Percentiles rank a stretch among this genome's conserved stretches.
Evolutionary conservation across 208 protist genomes (phyloP).

Genomic region (Trichomonas tenax): DNA sequence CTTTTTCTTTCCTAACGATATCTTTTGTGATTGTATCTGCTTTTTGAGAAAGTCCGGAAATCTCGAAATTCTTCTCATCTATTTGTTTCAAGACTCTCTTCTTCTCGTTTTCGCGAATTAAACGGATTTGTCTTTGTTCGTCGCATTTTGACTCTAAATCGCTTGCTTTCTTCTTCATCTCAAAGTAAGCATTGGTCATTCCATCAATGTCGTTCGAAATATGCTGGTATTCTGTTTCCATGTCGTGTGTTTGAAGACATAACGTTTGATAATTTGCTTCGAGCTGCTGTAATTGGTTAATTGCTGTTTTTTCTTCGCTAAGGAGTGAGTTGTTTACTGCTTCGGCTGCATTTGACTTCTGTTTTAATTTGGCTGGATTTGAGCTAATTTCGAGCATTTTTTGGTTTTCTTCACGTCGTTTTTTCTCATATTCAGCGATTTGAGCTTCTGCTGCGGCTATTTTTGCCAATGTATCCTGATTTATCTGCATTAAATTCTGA

Average conservation of each 20-base stretch:
- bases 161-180: neutral
- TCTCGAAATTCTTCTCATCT: neutral
- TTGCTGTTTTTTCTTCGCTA: neutral
- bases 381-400: slow-evolving; percentile 16
- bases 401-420: neutral
- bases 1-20: slow-evolving; percentile 15
- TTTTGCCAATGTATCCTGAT: neutral
- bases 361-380: neutral
- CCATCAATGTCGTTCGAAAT: neutral
- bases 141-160: neutral
- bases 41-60: neutral
- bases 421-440: neutral
- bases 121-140: neutral
- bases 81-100: neutral
- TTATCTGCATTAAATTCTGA: neutral
- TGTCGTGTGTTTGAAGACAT: neutral
- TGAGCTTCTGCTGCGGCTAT: neutral
- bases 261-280: neutral
- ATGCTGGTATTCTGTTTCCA: slow-evolving; percentile 18
- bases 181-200: neutral
- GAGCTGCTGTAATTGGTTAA: neutral
- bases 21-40: neutral
- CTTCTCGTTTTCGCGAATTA: neutral
- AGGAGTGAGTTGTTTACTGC: neutral
- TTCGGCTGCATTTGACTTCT: neutral